Base-by-base conservation (phyloP, 2,329 filamentous ascomycete species). In the Claviceps pusilla region DNA sequence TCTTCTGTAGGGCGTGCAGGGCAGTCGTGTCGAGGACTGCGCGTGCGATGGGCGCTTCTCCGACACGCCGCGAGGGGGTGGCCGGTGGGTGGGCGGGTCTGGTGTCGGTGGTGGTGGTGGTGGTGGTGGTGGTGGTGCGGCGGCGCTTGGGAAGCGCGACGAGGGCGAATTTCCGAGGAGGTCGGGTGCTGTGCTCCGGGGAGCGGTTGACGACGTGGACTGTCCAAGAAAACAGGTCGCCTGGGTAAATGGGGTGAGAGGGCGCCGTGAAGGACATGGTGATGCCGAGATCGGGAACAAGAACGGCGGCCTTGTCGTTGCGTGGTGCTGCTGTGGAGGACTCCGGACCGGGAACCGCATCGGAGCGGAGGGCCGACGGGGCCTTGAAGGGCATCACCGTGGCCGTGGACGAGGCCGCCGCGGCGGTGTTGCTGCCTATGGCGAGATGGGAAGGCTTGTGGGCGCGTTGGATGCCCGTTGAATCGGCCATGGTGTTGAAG, bases 141-240 rank as follows among this genome's bases (percentile, higher is more conserved):
- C 80, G 77, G 7, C 84, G 78, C 61, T 78, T 82, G 3, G 84
- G 82, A 3, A 89, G 73, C 4, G 80, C 80, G 31, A 86, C 68
- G 24, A 91, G 73, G 31, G 85, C 84, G 42, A 93, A 75, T 62
- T 87, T 87, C 51, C 86, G 79, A 3, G 78, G 69, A 2, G 71
- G 64, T 0, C 66, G 61, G 39, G 73, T 69, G n/a, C 57, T 60
- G 54, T 63, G 68, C 33, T 71, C 76, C 45, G 72, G 70, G 49
- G 78, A 80, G 50, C 84, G 80, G 66, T 91, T 93, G 59, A 88
- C 83, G 42, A 90, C 82, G 62, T 88, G 86, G 16, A 90, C 76
- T 39, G 77, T 78, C 83, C 87, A 88, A 45, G 73, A 72, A 65
- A 93, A 89, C 51, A 82, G 73, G 48, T 86, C 76, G 42, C 84